Conservation (phyloP, 2,329 filamentous ascomycete species). For the Calonectria leucothoes region DNA sequence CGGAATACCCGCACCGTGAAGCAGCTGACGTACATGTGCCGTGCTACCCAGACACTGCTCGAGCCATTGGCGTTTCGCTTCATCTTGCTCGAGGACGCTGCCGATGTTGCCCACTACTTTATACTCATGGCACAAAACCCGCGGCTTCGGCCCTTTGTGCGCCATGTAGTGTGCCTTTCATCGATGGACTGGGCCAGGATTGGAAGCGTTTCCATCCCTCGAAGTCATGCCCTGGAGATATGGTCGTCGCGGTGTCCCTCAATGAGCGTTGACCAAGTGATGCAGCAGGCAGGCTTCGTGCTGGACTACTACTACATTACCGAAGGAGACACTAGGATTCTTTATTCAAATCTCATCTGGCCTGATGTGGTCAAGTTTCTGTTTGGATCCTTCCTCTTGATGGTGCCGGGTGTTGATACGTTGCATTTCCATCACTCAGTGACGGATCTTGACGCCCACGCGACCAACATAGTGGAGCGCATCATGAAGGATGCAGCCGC, state of each 20-base stretch:
- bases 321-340: not conserved
- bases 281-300: not conserved
- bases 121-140: constrained; percentile 27
- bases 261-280: not conserved
- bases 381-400: constrained; percentile 10
- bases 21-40: constrained; percentile 28
- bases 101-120: constrained; percentile 25
- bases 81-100: constrained; percentile 13
- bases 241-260: not conserved
- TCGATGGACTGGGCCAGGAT: not conserved
- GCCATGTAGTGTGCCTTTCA: not conserved
- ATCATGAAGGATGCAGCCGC: not conserved
- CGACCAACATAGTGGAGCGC: not conserved
- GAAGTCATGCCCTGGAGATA: not conserved
- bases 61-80: constrained; percentile 33
- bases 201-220: not conserved
- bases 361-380: constrained; percentile 7
- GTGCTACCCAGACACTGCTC: constrained; percentile 22
- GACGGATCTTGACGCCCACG: not conserved
- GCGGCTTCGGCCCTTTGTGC: constrained; percentile 11
- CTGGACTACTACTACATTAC: not conserved
- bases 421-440: not conserved
- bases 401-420: not conserved
- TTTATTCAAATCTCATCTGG: not conserved
- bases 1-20: not conserved